Evolutionary conservation across 805 yeast species (phyloP), one percentile per base, ranked within the genome.

Genomic region (Candida maltosa): DNA sequence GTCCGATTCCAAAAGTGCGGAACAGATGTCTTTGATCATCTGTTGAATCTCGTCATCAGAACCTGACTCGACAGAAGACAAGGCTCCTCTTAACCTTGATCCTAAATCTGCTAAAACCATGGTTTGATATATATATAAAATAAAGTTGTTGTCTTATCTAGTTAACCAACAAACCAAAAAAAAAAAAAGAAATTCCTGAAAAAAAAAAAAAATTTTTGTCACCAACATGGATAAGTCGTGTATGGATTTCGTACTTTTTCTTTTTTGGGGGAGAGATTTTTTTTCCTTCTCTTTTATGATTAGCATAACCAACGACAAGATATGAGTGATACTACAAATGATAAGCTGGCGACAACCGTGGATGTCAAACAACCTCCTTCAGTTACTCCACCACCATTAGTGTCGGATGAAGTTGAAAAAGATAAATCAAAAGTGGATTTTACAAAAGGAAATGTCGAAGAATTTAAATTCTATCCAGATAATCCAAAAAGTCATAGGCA

Each of bases 1-100:
- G 60, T 91, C 98, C n/a, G 93, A 75, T 60, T 89, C 96, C 39
- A 93, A 68, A 38, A 91, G 72, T 0, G 98, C 98, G 40, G 85
- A 81, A 39, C 94, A 86, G 34, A 91, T 81, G 49, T 85, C 95
- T 57, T 91, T 91, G 48, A 93, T 65, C 82, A 89, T 76, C 21
- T 51, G 39, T 28, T 55, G 56, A 29, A 68, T 56, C 34, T 68
- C 73, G 22, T 53, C 56, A 31, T 58, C 61, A 4, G 69, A 56
- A 4, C 65, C 72, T 5, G 69, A 60, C 14, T 63, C 65, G 22
- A 67, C 67, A 5, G 58, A 52, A 12, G 69, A 63, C 24, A 68
- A 56, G 4, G 73, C 72, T n/a, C 58, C 60, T 34, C 70, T 56
- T 37, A 68, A 53, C 5, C 69, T 58, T 26, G 62, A 42, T n/a